Evolutionary conservation across 768 basidiomycete genomes (phyloP).

Genomic region (Kwoniella dendrophila): DNA sequence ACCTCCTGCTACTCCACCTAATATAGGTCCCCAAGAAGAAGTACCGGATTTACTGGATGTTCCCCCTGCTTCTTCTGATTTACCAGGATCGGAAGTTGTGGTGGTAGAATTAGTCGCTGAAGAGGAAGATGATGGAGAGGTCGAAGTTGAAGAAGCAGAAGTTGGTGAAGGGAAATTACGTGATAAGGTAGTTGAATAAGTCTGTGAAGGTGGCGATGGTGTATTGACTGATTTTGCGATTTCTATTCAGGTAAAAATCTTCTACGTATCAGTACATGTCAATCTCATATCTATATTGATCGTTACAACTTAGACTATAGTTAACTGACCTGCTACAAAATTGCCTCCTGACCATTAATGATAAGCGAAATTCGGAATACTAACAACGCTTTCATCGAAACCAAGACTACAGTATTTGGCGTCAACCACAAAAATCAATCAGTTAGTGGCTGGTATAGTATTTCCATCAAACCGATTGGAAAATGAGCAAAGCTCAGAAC

Average conservation of each 20-base stretch:
- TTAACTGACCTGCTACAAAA: conserved; percentile 6
- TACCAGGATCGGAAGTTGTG: background rate
- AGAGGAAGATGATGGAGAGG: conserved; percentile 8
- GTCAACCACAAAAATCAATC: background rate
- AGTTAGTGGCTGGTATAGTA: background rate
- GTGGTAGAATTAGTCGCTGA: background rate
- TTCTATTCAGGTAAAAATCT: background rate
- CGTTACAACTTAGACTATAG: too few species aligned
- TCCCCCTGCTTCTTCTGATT: background rate
- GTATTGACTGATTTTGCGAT: conserved; percentile 12
- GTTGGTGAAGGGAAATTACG: conserved; percentile 32
- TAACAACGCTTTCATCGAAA: conserved; percentile 17
- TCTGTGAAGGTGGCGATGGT: conserved; percentile 6
- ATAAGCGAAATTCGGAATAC: conserved; percentile 27
- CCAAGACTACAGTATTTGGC: conserved; percentile 13
- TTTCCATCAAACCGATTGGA: background rate
- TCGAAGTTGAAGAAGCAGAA: conserved; percentile 9
- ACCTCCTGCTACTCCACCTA: conserved; percentile 38
- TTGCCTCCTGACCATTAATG: conserved; percentile 20
- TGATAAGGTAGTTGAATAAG: conserved; percentile 38
- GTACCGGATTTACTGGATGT: background rate
- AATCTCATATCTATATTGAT: background rate
- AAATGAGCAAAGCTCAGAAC: background rate
- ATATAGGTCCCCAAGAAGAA: conserved; percentile 26
- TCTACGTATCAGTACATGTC: background rate